Base-by-base conservation (phyloP, 2,329 filamentous ascomycete species). In the Pezicula rhizophila region DNA sequence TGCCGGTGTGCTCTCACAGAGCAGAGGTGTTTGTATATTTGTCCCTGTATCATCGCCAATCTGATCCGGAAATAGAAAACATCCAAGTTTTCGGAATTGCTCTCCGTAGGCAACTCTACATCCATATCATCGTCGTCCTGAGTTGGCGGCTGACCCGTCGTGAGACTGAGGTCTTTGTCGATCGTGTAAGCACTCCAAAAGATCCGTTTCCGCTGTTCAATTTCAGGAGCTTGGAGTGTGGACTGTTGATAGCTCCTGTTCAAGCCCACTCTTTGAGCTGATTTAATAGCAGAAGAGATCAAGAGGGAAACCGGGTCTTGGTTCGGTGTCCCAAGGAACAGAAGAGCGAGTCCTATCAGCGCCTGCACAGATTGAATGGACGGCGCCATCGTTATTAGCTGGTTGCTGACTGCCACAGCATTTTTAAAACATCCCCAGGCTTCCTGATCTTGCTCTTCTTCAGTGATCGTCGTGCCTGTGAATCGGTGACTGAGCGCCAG, bases 171-270 rank as follows among this genome's bases (percentile, higher is more conserved):
- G 53, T 82, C 79, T 65, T 82, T 82, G 64, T 83, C 79, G 20
- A 83, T 66, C 73, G 81, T 79, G 62, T 82, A 83, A 2, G 75
- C 79, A 50, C 82, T 82, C 79, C 79, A 83, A 56, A 82, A 82
- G 15, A 83, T 79, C 41, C 79, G 69, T 64, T 79, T 82, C 25
- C 79, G 52, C 33, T 53, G 18, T 38, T 43, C 47, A 26, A 8
- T 45, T 45, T 45, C 43, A 45, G 17, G n/a, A 38, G 43, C 18
- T 18, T n/a, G 18, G 8, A 37, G 43, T n/a, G n/a, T 17, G 6
- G 43, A 25, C 8, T 42, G 8, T 25, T 49, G 43, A 15, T 20
- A 37, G 10, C 33, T 44, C 25, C 55, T 45, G 28, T 57, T 55
- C 18, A 57, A 18, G 3, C 52, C 50, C 38, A 57, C 34, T 1